Evolutionary conservation across 164 flowering plant genomes (phyloP), one percentile per base, ranked within the genome.

Genomic region (Magnolia kwangsiensis): DNA sequence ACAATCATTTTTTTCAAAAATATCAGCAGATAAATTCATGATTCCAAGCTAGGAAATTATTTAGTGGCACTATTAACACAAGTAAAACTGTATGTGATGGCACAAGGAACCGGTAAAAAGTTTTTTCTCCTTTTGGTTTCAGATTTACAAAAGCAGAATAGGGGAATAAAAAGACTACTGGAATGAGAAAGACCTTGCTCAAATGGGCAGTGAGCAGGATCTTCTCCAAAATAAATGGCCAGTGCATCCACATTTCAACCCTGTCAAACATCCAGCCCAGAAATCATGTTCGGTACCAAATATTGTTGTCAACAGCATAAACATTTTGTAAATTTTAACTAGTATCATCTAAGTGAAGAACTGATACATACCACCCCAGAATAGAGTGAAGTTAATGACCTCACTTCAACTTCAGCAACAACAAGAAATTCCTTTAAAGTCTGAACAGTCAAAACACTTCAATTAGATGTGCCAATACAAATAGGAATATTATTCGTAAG

Each of bases 161-260:
- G 45, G 45, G 45, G 45, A 37, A 37, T 37, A 37, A 37, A 37
- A 37, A 37, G 45, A 37, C 45, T 37, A 37, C 45, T 37, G 45
- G 45, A 55, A 55, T 11, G 27, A 31, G 20, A 67, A 67, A 27
- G 50, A 95, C 99, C 99, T 94, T 94, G 98, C 81, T 96, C 99
- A 85, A 90, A 96, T 71, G 94, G 89, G 84, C 96, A 92, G 21
- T 91, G 90, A 49, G 92, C 86, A 27, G 98, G 98, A 85, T 96
- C 99, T 85, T 96, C 99, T 31, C 99, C 98, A 86, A 96, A 96
- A 82, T 96, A 96, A 75, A 84, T 83, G 77, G 92, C 91, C 81
- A 92, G 77, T 51, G 94, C 92, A 85, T 96, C 99, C 49, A 92
- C 98, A 84, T 86, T 94, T 85, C 94, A 82, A 76, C 99, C 99